These are phyloP conservation scores for Candida pini DNA, from an alignment of 805 yeast species.

Conservation along the genomic window DNA sequence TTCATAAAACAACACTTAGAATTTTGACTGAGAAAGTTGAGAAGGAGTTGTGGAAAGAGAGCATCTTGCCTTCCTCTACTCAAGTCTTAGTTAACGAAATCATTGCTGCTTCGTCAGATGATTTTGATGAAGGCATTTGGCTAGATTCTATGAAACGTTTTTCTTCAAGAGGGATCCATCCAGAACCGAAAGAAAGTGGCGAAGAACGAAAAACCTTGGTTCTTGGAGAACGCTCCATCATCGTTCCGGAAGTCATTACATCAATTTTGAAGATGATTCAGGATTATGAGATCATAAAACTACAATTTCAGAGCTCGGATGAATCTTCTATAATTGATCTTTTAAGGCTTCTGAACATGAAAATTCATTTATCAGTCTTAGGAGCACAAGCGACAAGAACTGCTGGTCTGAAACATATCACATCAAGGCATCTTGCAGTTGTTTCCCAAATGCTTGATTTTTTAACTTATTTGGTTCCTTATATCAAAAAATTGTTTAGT, in stretches of 20 bases:
- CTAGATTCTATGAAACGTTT: slow-evolving; percentile 28
- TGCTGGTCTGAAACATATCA: slow-evolving; percentile 68
- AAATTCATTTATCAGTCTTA: slow-evolving; percentile 53
- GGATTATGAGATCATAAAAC: slow-evolving; percentile 51
- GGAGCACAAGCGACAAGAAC: slow-evolving; percentile 74
- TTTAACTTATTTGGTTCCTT: slow-evolving; percentile 35
- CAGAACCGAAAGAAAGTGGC: slow-evolving; percentile 1
- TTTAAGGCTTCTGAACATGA: slow-evolving; percentile 47
- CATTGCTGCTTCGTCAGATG: slow-evolving; percentile 35
- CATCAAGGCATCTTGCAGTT: slow-evolving; percentile 65
- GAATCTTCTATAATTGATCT: slow-evolving; percentile 41
- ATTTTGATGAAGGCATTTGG: slow-evolving; percentile 46
- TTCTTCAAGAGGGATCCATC: slow-evolving; percentile 4
- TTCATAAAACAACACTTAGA: slow-evolving; percentile 47
- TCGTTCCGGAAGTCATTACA: slow-evolving; percentile 48
- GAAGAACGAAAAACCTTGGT: slow-evolving; percentile 28
- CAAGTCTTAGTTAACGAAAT: slow-evolving; percentile 50
- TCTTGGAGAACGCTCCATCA: slow-evolving; percentile 51
- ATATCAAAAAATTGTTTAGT: slow-evolving; percentile 25
- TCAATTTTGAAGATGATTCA: slow-evolving; percentile 36
- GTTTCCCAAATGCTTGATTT: slow-evolving; percentile 60
- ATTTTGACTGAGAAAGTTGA: slow-evolving; percentile 47
- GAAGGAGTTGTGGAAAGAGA: slow-evolving; percentile 76
- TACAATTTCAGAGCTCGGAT: slow-evolving; percentile 48
- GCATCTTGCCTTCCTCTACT: slow-evolving; percentile 41